A percentile compares a stretch with the other conserved stretches of the same genome.
Conservation (phyloP, 352 stramenopile genomes). For the Pelagophyceae sp. region DNA sequence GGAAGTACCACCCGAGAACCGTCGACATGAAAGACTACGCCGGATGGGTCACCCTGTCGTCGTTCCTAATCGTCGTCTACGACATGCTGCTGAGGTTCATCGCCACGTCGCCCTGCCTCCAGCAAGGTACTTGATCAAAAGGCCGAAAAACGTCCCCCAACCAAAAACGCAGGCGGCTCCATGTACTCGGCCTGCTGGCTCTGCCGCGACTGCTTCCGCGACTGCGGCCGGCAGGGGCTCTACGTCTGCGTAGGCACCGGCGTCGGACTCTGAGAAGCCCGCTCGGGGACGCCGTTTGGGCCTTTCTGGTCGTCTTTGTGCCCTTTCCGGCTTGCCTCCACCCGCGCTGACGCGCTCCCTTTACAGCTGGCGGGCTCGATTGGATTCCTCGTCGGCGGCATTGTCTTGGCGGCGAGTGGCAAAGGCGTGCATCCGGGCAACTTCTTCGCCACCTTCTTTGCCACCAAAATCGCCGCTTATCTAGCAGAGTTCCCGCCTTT, state of each 20-base stretch:
- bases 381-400: neutral
- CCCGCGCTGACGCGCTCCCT: too few species aligned
- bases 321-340: too few species aligned
- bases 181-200: slow-evolving; percentile 7
- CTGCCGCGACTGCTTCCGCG: slow-evolving; percentile 13
- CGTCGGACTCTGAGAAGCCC: too few species aligned
- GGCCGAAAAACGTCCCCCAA: neutral
- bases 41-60: neutral
- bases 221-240: slow-evolving; percentile 3
- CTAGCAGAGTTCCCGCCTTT: neutral
- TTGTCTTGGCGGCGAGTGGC: neutral
- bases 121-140: neutral
- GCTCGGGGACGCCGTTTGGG: too few species aligned
- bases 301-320: too few species aligned
- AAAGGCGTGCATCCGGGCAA: neutral
- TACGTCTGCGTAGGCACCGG: slow-evolving; percentile 10
- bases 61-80: neutral
- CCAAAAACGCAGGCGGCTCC: neutral
- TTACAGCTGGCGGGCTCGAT: neutral
- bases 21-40: neutral
- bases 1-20: neutral
- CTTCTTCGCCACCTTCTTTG: neutral
- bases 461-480: neutral
- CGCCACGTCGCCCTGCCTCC: slow-evolving; percentile 1
- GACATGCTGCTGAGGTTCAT: neutral